A percentile compares a stretch with the other conserved stretches of the same genome.
phyloP scores from a whole-genome alignment of 495 filamentous ascomycete genomes.

The Aspergillus bridgeri region DNA sequence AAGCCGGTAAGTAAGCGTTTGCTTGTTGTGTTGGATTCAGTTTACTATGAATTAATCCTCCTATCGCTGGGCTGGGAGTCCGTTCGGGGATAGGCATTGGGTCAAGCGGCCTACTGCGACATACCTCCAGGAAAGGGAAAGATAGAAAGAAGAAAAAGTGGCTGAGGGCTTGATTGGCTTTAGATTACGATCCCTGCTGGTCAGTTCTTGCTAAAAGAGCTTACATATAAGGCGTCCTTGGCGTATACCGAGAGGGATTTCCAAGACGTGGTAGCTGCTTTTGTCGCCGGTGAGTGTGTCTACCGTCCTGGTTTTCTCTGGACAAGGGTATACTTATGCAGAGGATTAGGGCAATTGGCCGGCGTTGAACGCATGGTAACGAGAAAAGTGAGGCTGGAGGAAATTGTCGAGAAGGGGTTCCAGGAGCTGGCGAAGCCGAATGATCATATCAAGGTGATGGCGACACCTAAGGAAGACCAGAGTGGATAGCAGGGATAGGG shows the following conservation, averaged over 20 bases:
- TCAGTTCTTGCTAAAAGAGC: constrained; percentile 20
- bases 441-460: constrained; percentile 56
- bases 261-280: constrained; percentile 49
- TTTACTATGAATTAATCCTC: too few species aligned
- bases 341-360: constrained; percentile 20
- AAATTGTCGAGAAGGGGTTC: constrained; percentile 53
- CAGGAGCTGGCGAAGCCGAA: constrained; percentile 51
- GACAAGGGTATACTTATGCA: background rate
- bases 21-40: too few species aligned
- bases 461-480: constrained; percentile 21
- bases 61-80: too few species aligned
- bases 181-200: constrained; percentile 8
- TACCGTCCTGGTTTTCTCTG: background rate
- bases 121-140: background rate
- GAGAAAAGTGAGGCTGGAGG: constrained; percentile 45
- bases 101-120: background rate
- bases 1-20: constrained; percentile 27
- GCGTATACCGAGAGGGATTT: constrained; percentile 52
- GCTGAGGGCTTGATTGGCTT: constrained; percentile 7
- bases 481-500: background rate
- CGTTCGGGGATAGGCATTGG: background rate
- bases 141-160: constrained; percentile 32
- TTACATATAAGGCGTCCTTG: constrained; percentile 26
- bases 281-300: constrained; percentile 39
- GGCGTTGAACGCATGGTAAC: constrained; percentile 55